Evolutionary conservation across 345 rosid genomes (phyloP).

Genomic region (Geranium rotundifolium): DNA sequence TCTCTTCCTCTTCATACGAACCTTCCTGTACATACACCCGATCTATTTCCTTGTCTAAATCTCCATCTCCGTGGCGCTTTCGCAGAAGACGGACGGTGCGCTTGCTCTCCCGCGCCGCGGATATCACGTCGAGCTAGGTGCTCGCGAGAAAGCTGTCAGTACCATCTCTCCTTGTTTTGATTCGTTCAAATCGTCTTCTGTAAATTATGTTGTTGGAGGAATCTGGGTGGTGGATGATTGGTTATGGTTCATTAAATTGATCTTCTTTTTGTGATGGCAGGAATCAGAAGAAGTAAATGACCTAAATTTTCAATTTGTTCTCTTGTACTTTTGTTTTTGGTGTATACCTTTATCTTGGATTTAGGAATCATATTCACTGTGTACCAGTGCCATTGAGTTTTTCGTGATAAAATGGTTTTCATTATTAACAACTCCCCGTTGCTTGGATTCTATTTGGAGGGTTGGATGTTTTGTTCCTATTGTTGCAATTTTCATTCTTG

Average conservation of each 20-base stretch:
- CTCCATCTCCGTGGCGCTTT: not conserved
- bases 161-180: not conserved
- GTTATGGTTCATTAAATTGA: not conserved
- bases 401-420: not conserved
- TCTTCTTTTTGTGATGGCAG: not conserved
- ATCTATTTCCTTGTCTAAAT: slow-evolving; percentile 10
- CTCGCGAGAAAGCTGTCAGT: slow-evolving; percentile 91
- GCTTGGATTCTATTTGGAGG: too few species aligned
- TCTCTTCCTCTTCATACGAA: not conserved
- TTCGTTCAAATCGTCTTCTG: not conserved
- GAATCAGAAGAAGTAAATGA: not conserved
- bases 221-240: not conserved
- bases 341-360: not conserved
- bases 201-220: not conserved
- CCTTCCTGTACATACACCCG: not conserved
- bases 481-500: not conserved
- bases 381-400: too few species aligned
- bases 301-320: not conserved
- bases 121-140: slow-evolving; percentile 62
- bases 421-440: not conserved
- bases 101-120: slow-evolving; percentile 47
- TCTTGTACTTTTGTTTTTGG: not conserved
- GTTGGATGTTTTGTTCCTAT: not conserved
- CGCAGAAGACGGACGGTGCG: slow-evolving; percentile 34
- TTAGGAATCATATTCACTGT: too few species aligned